Evolutionary conservation across 2,329 filamentous ascomycete species (phyloP), one percentile per base, ranked within the genome.

Genomic region (Exserohilum turcica): DNA sequence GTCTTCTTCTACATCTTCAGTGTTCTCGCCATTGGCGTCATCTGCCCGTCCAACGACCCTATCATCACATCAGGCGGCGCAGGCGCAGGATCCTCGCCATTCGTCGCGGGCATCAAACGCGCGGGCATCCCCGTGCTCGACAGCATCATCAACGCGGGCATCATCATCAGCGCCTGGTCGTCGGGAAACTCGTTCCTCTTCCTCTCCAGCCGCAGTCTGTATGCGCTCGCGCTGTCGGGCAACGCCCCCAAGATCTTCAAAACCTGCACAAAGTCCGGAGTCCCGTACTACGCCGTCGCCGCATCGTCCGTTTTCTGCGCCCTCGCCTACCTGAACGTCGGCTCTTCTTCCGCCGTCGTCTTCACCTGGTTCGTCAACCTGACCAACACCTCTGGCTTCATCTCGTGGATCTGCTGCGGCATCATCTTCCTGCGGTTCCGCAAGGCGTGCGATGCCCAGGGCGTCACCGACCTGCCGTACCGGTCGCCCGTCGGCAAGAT

Each of bases 341-440:
- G 72, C 45, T 74, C 67, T 40, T 75, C 49, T 4, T 52, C 75
- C 4, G 71, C 75, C 13, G 74, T 78, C 12, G 71, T 81, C 6
- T 91, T 90, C 71, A 80, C 79, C 46, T 91, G 87, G 85, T 88
- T 91, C 68, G 81, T 86, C 63, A 89, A 88, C 70, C 81, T 91
- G 49, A 87, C 85, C 24, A 89, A 80, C 60, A 78, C 79, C 0
- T 79, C 77, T 0, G 80, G 78, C 1, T 77, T 82, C 66, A 81
- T 82, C 37, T 80, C 77, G 28, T 84, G 81, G 82, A 77, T 80
- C 55, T 79, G 76, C 61, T 82, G 79, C 57, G 79, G 79, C 46
- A 78, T 86, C 52, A 79, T 85, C 19, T 84, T 82, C 67, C 72
- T 87, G 28, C 82, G 83, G 4, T 87, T 87, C 76, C 78, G 79